Percentiles rank a stretch among this genome's conserved stretches.
These are phyloP conservation scores for Raphanus raphanistrum DNA, from an alignment of 345 rosid genomes.

Conservation along the genomic window DNA sequence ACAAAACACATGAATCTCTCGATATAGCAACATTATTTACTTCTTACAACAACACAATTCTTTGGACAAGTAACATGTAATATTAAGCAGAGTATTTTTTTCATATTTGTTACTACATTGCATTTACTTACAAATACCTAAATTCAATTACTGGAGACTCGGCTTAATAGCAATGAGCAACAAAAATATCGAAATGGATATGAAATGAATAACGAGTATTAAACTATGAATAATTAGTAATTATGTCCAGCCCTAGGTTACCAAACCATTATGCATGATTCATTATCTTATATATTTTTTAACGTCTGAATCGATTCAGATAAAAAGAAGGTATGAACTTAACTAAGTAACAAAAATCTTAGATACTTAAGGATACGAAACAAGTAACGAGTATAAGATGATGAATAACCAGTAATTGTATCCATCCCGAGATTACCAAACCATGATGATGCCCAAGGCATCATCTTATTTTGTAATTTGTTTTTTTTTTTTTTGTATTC, in stretches of 20 bases:
- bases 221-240: not conserved
- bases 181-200: not conserved
- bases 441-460: not conserved
- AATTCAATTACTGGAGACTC: too few species aligned
- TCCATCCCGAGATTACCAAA: not conserved
- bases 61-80: not conserved
- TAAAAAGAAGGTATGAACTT: too few species aligned
- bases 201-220: too few species aligned
- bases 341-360: too few species aligned
- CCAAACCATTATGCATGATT: not conserved
- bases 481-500: not conserved
- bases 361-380: too few species aligned
- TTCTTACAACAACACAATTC: not conserved
- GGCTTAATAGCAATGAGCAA: not conserved
- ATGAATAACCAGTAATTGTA: not conserved
- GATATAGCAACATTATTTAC: not conserved
- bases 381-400: too few species aligned
- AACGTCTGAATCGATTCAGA: too few species aligned
- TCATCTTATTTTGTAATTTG: not conserved
- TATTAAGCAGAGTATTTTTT: not conserved
- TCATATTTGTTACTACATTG: not conserved
- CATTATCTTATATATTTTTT: not conserved
- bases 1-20: not conserved
- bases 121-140: not conserved
- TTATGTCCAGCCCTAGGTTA: not conserved